Percentiles rank a stretch among this genome's conserved stretches.
These are phyloP conservation scores for Tylopilus plumbeoviolaceoides DNA, from an alignment of 768 basidiomycete species.

Conservation along the genomic window DNA sequence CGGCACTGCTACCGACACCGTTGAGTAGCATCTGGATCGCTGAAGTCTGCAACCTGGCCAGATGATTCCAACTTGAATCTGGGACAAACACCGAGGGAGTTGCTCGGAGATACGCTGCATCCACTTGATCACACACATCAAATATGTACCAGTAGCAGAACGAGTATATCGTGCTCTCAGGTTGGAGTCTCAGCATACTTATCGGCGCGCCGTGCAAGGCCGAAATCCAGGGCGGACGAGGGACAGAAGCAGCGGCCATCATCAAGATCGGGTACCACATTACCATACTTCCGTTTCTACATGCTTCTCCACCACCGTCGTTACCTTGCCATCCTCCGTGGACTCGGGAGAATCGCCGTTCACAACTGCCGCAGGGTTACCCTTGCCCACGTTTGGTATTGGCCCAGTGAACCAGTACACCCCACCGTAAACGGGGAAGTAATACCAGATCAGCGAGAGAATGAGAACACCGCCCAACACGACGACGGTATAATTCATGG, in stretches of 20 bases:
- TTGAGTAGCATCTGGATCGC: too few species aligned
- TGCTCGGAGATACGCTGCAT: too few species aligned
- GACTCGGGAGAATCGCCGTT: not conserved
- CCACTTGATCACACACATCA: too few species aligned
- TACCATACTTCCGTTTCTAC: not conserved
- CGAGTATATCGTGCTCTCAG: too few species aligned
- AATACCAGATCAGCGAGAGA: not conserved
- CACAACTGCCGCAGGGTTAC: not conserved
- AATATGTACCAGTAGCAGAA: too few species aligned
- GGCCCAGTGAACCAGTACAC: not conserved
- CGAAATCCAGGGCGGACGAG: too few species aligned
- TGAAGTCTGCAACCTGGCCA: too few species aligned
- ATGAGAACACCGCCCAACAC: not conserved
- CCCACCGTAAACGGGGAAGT: not conserved
- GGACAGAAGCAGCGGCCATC: not conserved
- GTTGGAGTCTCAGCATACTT: too few species aligned
- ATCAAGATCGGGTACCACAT: not conserved
- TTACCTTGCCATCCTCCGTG: not conserved
- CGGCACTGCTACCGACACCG: too few species aligned
- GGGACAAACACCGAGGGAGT: too few species aligned
- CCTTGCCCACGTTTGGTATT: not conserved
- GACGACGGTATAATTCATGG: not conserved
- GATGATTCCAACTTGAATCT: too few species aligned
- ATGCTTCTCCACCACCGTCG: not conserved
- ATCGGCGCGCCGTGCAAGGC: too few species aligned